Percentiles rank a stretch among this genome's conserved stretches.
phyloP scores from a whole-genome alignment of 306 rosid genomes.

The Bauhinia variegata region DNA sequence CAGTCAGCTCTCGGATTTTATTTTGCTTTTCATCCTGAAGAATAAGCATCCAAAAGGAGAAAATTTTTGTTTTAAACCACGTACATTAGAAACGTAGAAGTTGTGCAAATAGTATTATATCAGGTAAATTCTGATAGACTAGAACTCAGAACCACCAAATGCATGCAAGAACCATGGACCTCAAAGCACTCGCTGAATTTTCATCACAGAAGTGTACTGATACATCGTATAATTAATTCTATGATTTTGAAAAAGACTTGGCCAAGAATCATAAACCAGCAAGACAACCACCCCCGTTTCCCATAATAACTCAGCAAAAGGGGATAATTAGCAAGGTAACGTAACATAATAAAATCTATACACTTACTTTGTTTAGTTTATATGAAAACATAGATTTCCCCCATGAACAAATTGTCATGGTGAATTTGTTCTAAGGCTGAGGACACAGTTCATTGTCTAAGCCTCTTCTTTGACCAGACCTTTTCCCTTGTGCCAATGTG shows the following conservation, averaged over 20 bases:
- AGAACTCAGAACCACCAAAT: too few relatives aligned
- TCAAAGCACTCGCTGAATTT: too few relatives aligned
- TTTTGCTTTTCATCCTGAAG: slow-evolving; percentile 76
- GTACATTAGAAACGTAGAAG: not conserved
- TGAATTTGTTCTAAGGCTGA: slow-evolving; percentile 12
- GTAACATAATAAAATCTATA: not conserved
- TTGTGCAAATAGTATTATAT: too few relatives aligned
- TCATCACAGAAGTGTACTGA: too few relatives aligned
- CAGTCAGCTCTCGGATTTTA: slow-evolving; percentile 70
- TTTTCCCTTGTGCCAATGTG: too few relatives aligned
- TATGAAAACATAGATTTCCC: not conserved
- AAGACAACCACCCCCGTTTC: not conserved
- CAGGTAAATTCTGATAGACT: not conserved
- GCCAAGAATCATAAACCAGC: too few relatives aligned
- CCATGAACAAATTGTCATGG: not conserved
- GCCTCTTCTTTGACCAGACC: too few relatives aligned
- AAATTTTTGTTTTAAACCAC: slow-evolving; percentile 24
- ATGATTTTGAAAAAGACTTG: too few relatives aligned
- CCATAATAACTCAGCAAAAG: not conserved
- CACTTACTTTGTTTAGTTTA: not conserved
- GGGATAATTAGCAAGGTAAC: not conserved
- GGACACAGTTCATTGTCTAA: slow-evolving; percentile 12
- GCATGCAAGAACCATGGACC: too few relatives aligned
- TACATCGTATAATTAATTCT: too few relatives aligned
- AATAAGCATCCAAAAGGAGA: slow-evolving; percentile 23